Percentiles rank a stretch among this genome's conserved stretches.
Evolutionary conservation across 768 basidiomycete genomes (phyloP).

Genomic region (Leccinum uliginosum): DNA sequence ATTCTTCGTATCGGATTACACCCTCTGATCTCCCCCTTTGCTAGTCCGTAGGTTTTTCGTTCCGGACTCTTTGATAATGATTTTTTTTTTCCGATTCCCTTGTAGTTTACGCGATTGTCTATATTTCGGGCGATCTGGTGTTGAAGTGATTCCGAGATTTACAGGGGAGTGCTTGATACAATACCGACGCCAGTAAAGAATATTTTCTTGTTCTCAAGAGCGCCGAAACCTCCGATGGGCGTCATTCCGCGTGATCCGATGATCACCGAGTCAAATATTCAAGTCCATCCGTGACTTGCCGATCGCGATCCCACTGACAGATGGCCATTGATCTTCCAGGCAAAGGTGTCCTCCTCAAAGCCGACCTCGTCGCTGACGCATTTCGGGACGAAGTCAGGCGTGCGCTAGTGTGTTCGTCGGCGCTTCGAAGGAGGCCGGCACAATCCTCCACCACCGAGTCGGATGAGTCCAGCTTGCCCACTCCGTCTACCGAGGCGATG

Average conservation of each 20-base stretch:
- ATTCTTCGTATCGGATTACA: not conserved
- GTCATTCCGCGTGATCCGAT: constrained; percentile 10
- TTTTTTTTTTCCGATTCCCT: not conserved
- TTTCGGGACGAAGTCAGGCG: constrained; percentile 62
- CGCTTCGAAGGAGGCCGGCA: not conserved
- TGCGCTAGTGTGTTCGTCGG: not conserved
- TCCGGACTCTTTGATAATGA: not conserved
- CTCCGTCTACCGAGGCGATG: not conserved
- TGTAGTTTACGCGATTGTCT: not conserved
- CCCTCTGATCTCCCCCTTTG: not conserved
- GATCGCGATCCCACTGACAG: not conserved
- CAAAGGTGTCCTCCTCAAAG: constrained; percentile 76
- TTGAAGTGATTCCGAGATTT: not conserved
- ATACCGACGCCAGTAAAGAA: not conserved
- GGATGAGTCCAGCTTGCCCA: not conserved
- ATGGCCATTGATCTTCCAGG: constrained; percentile 36
- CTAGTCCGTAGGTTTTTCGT: not conserved
- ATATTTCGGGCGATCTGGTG: not conserved
- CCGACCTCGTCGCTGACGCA: constrained; percentile 66
- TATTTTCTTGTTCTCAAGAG: not conserved
- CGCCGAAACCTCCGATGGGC: not conserved
- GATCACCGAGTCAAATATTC: not conserved
- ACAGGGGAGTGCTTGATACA: not conserved
- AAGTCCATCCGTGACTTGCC: not conserved
- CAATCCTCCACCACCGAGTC: too few species aligned